Base-by-base conservation (phyloP, 208 protist species). In the Porcisia hertigi region DNA sequence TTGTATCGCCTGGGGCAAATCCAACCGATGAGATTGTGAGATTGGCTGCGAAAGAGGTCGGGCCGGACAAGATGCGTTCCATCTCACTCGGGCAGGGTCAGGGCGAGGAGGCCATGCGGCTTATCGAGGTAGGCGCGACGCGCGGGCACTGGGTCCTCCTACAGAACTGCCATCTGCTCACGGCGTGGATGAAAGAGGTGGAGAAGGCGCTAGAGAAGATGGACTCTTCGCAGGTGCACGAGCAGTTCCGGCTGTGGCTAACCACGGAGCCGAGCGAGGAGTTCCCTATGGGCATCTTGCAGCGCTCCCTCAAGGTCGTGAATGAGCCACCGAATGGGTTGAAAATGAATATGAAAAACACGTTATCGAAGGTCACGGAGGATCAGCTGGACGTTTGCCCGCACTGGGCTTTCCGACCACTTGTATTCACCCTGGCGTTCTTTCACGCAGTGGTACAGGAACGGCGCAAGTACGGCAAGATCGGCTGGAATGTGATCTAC, bases 361-460 rank as follows among this genome's bases (percentile, higher is more conserved):
- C 96, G 16, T 98, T 99, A 53, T 96, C 96, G 58, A 98, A 98
- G 84, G 96, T 99, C 23, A 98, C 91, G 6, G 97, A 99, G 71
- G 98, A 99, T 55, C 85, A 94, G 75, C 92, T 99, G 23, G 92
- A 96, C 43, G 71, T 75, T 14, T 99, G 98, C 86, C 89, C 90
- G 34, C 98, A 99, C 84, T 89, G 89, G 73, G 97, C 97, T 20
- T 99, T 99, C 90, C 89, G 94, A 16, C 96, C 98, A 16, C 93
- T 99, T 18, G 98, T 99, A 9, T 99, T 99, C 82, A 98, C 98
- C 39, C 92, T 99, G 34, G 85, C 98, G 49, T 99, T 99, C 86
- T 99, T 99, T 89, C 98, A 99, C 86, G 98, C 99, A 0, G 98
- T 99, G 16, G 97, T 99, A 65, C 98, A 99, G 87, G 98, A 99